Percentiles rank a stretch among this genome's conserved stretches.
These are phyloP conservation scores for Passalora sequoiae DNA, from an alignment of 2,329 filamentous ascomycete genomes.

Conservation along the genomic window DNA sequence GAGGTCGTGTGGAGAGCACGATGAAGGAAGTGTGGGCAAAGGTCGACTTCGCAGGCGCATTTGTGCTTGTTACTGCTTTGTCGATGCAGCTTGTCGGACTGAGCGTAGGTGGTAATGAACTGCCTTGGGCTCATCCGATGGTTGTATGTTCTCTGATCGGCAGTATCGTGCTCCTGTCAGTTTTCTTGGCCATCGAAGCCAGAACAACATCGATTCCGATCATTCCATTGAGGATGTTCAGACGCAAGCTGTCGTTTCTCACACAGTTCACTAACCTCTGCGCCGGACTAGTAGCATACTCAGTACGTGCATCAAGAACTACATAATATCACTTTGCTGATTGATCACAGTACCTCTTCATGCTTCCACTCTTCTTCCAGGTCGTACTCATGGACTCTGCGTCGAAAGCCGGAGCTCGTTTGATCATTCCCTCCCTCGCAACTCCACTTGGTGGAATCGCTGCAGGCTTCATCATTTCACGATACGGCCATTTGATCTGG, in stretches of 20 bases:
- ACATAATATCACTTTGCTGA: not conserved
- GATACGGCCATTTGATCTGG: slow-evolving; percentile 41
- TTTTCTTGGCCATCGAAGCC: slow-evolving; percentile 40
- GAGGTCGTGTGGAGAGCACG: slow-evolving; percentile 24
- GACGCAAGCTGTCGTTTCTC: slow-evolving; percentile 50
- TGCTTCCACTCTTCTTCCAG: slow-evolving; percentile 53
- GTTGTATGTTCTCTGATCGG: slow-evolving; percentile 38
- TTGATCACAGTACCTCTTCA: slow-evolving; percentile 41
- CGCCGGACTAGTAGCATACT: slow-evolving; percentile 58
- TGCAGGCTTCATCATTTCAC: slow-evolving; percentile 45
- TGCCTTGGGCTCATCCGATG: slow-evolving; percentile 42
- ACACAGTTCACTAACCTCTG: slow-evolving; percentile 57
- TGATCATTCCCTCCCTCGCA: slow-evolving; percentile 44
- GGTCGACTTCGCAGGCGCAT: slow-evolving; percentile 55
- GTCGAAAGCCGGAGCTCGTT: slow-evolving; percentile 41
- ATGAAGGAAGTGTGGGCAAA: slow-evolving; percentile 45
- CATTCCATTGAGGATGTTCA: slow-evolving; percentile 49
- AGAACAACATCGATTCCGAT: slow-evolving; percentile 41
- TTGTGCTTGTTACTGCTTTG: slow-evolving; percentile 54
- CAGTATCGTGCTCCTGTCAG: slow-evolving; percentile 36
- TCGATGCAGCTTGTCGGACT: slow-evolving; percentile 50
- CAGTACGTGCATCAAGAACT: slow-evolving; percentile 42
- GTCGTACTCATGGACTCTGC: slow-evolving; percentile 59
- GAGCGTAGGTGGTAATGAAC: slow-evolving; percentile 43
- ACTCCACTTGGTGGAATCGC: slow-evolving; percentile 43